A percentile compares a stretch with the other conserved stretches of the same genome.
Conservation (phyloP, 495 filamentous ascomycete genomes). For the Rusavskia elegans region DNA sequence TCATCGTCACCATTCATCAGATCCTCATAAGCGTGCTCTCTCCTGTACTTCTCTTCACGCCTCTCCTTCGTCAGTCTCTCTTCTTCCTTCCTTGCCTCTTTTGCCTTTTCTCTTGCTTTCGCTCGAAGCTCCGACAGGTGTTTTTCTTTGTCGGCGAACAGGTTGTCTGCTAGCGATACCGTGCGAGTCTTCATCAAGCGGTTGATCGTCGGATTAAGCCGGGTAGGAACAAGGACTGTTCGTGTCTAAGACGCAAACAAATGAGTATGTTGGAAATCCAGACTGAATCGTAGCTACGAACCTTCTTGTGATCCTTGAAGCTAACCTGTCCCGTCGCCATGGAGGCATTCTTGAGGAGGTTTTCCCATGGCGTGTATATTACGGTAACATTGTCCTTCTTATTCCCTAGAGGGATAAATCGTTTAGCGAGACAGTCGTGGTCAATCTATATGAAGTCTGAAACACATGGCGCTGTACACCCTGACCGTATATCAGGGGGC, state of each 20-base stretch:
- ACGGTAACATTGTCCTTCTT: conserved; percentile 96
- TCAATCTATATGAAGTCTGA: background rate
- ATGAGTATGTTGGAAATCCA: background rate
- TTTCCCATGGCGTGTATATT: conserved; percentile 97
- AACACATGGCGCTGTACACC: background rate
- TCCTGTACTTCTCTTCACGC: conserved; percentile 79
- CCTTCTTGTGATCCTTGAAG: conserved; percentile 74
- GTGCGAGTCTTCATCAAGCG: conserved; percentile 89
- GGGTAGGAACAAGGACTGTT: conserved; percentile 40
- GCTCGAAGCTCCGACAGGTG: conserved; percentile 49
- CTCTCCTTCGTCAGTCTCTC: conserved; percentile 60
- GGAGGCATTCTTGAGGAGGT: conserved; percentile 86
- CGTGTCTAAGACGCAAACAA: background rate
- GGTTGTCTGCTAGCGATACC: conserved; percentile 62
- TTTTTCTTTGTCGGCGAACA: conserved; percentile 64
- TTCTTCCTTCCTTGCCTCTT: conserved; percentile 68
- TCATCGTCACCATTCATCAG: conserved; percentile 28
- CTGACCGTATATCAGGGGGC: background rate
- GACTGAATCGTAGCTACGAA: background rate
- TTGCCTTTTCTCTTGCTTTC: conserved; percentile 47
- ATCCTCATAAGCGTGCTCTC: conserved; percentile 91
- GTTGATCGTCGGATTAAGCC: conserved; percentile 85
- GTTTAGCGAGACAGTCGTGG: background rate
- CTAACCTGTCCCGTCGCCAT: conserved; percentile 93
- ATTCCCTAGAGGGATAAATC: conserved; percentile 42